Evolutionary conservation across 1,139 yeast species (phyloP).

Genomic region (Sugiyamaella grinbergsii): DNA sequence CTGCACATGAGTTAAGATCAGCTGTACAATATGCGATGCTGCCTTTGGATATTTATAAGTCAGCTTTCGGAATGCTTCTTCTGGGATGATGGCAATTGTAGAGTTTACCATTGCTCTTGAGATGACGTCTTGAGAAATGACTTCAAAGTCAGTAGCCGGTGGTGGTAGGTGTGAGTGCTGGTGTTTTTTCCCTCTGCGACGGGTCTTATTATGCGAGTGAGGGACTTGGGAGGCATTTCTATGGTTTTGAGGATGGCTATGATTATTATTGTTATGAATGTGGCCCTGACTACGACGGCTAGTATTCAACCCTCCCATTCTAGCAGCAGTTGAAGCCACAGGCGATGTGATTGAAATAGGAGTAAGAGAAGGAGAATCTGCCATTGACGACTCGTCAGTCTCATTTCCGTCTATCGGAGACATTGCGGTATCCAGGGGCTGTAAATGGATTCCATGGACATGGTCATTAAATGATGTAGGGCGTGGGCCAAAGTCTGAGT

Average conservation of each 20-base stretch:
- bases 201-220: not conserved
- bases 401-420: conserved; percentile 19
- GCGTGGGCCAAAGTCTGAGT: not conserved
- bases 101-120: conserved; percentile 68
- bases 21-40: conserved; percentile 90
- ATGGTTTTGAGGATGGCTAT: not conserved
- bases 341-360: conserved; percentile 21
- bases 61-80: conserved; percentile 73
- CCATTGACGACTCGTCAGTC: conserved; percentile 20
- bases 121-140: conserved; percentile 50
- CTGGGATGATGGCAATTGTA: conserved; percentile 90
- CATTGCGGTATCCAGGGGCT: not conserved
- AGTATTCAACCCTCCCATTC: conserved; percentile 14
- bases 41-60: conserved; percentile 81
- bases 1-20: conserved; percentile 82
- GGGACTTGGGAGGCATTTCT: not conserved
- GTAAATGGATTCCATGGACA: not conserved
- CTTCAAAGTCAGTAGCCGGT: conserved; percentile 29
- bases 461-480: not conserved
- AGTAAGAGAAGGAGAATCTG: conserved; percentile 10
- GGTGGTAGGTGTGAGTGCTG: not conserved
- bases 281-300: conserved; percentile 3
- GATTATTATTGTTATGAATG: not conserved
- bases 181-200: conserved; percentile 5
- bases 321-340: conserved; percentile 16